Evolutionary conservation across 495 filamentous ascomycete genomes (phyloP).

Genomic region (Penicillium egyptiacum): DNA sequence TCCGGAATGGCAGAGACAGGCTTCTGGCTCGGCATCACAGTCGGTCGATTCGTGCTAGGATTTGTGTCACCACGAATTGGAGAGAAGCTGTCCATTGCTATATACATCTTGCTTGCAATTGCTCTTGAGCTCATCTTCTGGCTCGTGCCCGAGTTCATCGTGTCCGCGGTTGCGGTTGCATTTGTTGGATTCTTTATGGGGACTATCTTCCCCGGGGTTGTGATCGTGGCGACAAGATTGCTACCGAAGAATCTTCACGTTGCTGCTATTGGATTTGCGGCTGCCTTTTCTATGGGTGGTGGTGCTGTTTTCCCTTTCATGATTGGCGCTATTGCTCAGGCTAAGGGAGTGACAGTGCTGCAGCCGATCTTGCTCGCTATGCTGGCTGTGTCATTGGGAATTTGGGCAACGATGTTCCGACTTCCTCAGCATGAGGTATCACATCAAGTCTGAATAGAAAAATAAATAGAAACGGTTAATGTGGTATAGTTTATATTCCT

Average conservation of each 20-base stretch:
- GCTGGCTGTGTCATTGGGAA: conserved; percentile 21
- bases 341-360: conserved; percentile 64
- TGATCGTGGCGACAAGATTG: conserved; percentile 73
- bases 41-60: conserved; percentile 55
- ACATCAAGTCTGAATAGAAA: conserved; percentile 9
- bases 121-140: conserved; percentile 60
- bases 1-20: conserved; percentile 59
- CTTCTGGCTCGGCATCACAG: conserved; percentile 60
- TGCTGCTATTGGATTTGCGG: conserved; percentile 73
- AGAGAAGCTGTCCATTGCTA: conserved; percentile 56
- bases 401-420: conserved; percentile 21
- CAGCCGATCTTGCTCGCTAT: conserved; percentile 64
- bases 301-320: conserved; percentile 72
- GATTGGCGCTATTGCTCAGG: conserved; percentile 70
- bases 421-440: conserved; percentile 8
- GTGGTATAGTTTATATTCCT: background rate
- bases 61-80: conserved; percentile 57
- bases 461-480: too few species aligned
- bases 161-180: conserved; percentile 64
- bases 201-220: conserved; percentile 64
- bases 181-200: conserved; percentile 67
- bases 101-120: conserved; percentile 49
- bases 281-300: conserved; percentile 71
- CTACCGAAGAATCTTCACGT: conserved; percentile 73
- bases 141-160: conserved; percentile 65